Percentiles rank a stretch among this genome's conserved stretches.
These are phyloP conservation scores for Cladophialophora exuberans DNA, from an alignment of 2,329 filamentous ascomycete genomes.

Conservation along the genomic window DNA sequence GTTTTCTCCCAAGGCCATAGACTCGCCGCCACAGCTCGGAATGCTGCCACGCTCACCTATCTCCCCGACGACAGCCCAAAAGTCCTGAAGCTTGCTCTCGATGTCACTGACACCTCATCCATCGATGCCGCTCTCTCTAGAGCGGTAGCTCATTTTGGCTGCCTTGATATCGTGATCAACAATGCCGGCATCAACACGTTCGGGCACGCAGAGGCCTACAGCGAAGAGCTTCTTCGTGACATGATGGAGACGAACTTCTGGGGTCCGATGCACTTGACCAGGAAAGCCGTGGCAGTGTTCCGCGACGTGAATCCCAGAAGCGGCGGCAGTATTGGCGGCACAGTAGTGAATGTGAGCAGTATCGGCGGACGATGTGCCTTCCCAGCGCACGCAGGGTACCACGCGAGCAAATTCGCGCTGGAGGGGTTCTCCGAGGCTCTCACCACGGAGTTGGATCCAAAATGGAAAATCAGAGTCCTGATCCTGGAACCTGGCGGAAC, in stretches of 20 bases:
- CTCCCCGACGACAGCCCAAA: neutral
- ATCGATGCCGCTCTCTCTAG: neutral
- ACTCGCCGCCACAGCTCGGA: neutral
- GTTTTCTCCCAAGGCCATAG: neutral
- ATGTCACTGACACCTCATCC: neutral
- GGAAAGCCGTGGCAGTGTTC: constrained; percentile 29
- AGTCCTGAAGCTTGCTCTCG: neutral
- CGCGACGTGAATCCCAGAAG: constrained; percentile 32
- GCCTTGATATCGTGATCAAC: neutral
- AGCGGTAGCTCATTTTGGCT: neutral
- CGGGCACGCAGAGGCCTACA: neutral
- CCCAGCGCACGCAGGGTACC: constrained; percentile 71
- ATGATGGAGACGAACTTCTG: neutral
- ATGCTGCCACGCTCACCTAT: neutral
- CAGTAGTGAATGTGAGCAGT: constrained; percentile 17
- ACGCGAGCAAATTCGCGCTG: constrained; percentile 73
- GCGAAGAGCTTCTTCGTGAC: neutral
- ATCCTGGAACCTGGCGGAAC: constrained; percentile 64
- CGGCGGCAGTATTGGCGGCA: constrained; percentile 40
- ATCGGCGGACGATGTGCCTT: constrained; percentile 44
- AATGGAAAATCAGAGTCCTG: constrained; percentile 67
- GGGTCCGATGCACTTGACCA: constrained; percentile 29
- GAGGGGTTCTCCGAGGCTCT: constrained; percentile 75
- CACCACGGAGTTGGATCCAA: constrained; percentile 68
- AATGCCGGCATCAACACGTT: neutral